phyloP scores from a whole-genome alignment of 1,284 basidiomycete genomes.

The Apiotrichum porosum region DNA sequence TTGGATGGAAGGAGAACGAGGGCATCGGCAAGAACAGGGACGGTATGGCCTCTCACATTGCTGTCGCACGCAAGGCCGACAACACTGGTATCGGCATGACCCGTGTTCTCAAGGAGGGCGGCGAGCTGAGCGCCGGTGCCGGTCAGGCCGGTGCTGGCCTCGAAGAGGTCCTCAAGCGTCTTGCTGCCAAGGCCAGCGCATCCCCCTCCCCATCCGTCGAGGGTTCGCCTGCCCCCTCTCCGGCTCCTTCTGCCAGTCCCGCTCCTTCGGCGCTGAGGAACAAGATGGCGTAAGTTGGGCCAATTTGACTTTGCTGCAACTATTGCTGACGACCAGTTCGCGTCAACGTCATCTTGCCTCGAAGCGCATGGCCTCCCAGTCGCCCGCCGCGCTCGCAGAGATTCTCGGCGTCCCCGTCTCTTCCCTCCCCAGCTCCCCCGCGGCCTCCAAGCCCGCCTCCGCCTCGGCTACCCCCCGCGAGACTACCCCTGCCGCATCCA shows the following conservation, averaged over 20 bases:
- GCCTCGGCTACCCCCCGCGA: constrained; percentile 16
- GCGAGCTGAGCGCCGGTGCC: constrained; percentile 38
- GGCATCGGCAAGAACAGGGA: constrained; percentile 39
- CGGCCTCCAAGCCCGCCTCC: constrained; percentile 11
- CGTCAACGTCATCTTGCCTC: constrained; percentile 42
- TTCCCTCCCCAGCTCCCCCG: constrained; percentile 28
- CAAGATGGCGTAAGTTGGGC: constrained; percentile 44
- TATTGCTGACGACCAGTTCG: constrained; percentile 28
- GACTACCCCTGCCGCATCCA: constrained; percentile 9
- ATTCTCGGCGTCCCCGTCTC: constrained; percentile 46
- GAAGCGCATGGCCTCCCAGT: constrained; percentile 43
- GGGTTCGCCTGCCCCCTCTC: constrained; percentile 10
- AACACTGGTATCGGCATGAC: constrained; percentile 49
- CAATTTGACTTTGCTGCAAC: too few relatives aligned
- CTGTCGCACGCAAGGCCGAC: constrained; percentile 46
- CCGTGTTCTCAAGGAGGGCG: constrained; percentile 44
- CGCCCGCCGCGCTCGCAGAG: constrained; percentile 47
- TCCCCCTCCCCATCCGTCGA: constrained; percentile 19
- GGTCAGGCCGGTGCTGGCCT: constrained; percentile 45
- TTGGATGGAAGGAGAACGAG: constrained; percentile 45
- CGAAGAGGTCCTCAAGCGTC: constrained; percentile 43
- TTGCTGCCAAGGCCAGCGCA: constrained; percentile 27
- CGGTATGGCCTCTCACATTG: constrained; percentile 48
- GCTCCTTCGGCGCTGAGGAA: constrained; percentile 30
- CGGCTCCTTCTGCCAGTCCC: constrained; percentile 18